Percentiles rank a stretch among this genome's conserved stretches.
These are phyloP conservation scores for Macadamia integrifolia DNA, from an alignment of 164 flowering plant species.

Conservation along the genomic window DNA sequence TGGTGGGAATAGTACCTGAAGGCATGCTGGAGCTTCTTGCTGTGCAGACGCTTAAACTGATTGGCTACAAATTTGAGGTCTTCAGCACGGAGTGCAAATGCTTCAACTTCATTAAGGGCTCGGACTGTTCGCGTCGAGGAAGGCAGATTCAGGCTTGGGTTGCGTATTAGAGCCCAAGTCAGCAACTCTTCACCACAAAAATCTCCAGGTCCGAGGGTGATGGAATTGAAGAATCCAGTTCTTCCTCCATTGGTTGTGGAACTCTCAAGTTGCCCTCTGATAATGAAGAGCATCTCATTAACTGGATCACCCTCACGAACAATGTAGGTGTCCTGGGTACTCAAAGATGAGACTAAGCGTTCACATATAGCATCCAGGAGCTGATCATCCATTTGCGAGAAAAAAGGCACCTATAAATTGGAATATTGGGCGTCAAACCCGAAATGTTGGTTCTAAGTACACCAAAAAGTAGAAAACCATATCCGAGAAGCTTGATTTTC, in stretches of 20 bases:
- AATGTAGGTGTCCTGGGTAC: constrained; percentile 53
- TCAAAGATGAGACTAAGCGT: constrained; percentile 67
- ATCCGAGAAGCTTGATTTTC: too few species aligned
- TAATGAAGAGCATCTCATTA: constrained; percentile 80
- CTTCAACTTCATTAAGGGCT: constrained; percentile 61
- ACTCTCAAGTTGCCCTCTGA: constrained; percentile 54
- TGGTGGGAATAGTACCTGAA: constrained; percentile 67
- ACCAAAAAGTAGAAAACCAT: too few species aligned
- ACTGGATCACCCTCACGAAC: constrained; percentile 77
- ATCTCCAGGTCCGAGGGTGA: constrained; percentile 57
- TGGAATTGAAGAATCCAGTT: constrained; percentile 69
- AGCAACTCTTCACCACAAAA: constrained; percentile 88
- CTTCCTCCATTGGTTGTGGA: constrained; percentile 73
- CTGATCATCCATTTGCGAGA: constrained; percentile 70
- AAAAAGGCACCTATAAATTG: constrained; percentile 49
- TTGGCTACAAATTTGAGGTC: constrained; percentile 68
- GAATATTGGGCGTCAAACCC: not conserved
- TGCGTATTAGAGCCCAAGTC: constrained; percentile 83
- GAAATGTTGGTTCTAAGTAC: too few species aligned
- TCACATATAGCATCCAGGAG: constrained; percentile 73
- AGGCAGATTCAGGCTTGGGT: constrained; percentile 49
- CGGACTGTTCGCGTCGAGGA: constrained; percentile 61
- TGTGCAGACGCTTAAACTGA: constrained; percentile 67
- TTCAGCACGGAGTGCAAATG: constrained; percentile 65
- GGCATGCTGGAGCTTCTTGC: constrained; percentile 69